Percentiles rank a stretch among this genome's conserved stretches.
Evolutionary conservation across 352 stramenopile species (phyloP).

Genomic region (Phytopythium mirpurense): DNA sequence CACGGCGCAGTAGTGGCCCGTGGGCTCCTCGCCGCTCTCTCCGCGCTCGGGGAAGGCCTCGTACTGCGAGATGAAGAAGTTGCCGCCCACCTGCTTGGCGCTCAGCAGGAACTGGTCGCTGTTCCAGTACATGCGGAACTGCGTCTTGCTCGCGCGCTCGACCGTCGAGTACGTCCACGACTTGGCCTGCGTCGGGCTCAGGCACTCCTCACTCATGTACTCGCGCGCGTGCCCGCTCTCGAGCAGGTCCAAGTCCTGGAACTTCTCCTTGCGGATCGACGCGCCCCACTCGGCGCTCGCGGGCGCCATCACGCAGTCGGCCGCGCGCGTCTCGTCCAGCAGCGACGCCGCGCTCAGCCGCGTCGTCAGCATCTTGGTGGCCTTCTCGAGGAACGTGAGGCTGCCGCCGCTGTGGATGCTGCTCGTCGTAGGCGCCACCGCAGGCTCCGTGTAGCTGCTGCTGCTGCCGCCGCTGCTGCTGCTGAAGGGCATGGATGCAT

Average conservation of each 20-base stretch:
- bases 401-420: background rate
- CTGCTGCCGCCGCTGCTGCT: no score
- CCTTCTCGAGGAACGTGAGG: conserved; percentile 41
- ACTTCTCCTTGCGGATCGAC: conserved; percentile 58
- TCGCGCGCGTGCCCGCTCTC: conserved; percentile 73
- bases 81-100: conserved; percentile 75
- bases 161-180: conserved; percentile 80
- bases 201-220: conserved; percentile 79
- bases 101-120: conserved; percentile 83
- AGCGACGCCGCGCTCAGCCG: conserved; percentile 11
- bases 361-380: conserved; percentile 53
- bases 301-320: conserved; percentile 15
- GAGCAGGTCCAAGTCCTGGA: conserved; percentile 86
- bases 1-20: conserved; percentile 72
- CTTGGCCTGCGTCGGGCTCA: conserved; percentile 72
- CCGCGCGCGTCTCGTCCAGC: conserved; percentile 11
- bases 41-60: conserved; percentile 74
- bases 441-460: conserved; percentile 15
- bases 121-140: conserved; percentile 88
- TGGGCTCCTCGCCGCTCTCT: conserved; percentile 30
- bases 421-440: no score
- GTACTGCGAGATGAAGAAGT: conserved; percentile 89
- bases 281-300: conserved; percentile 43
- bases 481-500: background rate
- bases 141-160: conserved; percentile 77